phyloP scores from a whole-genome alignment of 768 basidiomycete genomes.

The Leucogyrophana mollusca region DNA sequence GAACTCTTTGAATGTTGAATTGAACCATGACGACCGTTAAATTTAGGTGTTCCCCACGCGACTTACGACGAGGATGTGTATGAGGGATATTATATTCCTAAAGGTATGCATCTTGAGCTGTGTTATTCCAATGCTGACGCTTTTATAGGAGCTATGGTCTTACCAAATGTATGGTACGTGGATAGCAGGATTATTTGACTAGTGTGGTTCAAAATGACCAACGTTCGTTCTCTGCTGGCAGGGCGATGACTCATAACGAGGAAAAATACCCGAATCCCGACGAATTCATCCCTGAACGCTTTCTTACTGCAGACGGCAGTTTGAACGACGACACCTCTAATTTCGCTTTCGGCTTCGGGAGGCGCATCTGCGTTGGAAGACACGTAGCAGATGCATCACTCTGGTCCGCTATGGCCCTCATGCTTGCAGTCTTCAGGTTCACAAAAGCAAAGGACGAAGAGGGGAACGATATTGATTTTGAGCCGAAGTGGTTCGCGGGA shows the following conservation, averaged over 20 bases:
- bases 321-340: slow-evolving; percentile 13
- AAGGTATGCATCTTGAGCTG: slow-evolving; percentile 9
- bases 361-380: slow-evolving; percentile 18
- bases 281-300: slow-evolving; percentile 36
- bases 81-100: slow-evolving; percentile 27
- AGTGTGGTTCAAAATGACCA: background rate
- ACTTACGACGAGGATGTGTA: slow-evolving; percentile 20
- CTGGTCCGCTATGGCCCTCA: slow-evolving; percentile 14
- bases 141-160: slow-evolving; percentile 18
- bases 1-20: background rate
- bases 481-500: slow-evolving; percentile 13
- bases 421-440: slow-evolving; percentile 15
- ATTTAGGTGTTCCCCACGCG: slow-evolving; percentile 16
- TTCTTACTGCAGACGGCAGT: slow-evolving; percentile 25
- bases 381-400: slow-evolving; percentile 13
- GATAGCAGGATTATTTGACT: background rate
- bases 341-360: slow-evolving; percentile 20
- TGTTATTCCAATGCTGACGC: background rate
- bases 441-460: slow-evolving; percentile 11
- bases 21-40: background rate
- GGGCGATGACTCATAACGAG: slow-evolving; percentile 17
- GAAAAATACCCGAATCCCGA: slow-evolving; percentile 35
- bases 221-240: background rate
- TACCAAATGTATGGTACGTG: slow-evolving; percentile 27
- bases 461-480: slow-evolving; percentile 6